Base-by-base conservation (phyloP, 768 basidiomycete genomes). In the Antrodiella citrinella region DNA sequence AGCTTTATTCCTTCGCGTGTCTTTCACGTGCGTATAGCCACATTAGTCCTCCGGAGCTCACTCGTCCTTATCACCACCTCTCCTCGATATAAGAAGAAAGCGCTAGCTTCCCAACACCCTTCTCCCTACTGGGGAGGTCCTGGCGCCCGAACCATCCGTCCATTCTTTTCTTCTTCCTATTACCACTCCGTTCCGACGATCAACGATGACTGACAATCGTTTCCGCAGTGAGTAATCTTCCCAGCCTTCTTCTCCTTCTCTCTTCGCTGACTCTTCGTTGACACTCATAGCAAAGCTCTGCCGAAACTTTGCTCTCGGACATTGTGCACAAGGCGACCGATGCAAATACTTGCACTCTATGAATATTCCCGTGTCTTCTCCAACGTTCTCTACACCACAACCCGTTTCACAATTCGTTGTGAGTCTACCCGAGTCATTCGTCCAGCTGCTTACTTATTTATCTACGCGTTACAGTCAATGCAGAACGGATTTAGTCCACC, bases 291-390 rank as follows among this genome's bases (percentile, higher is more conserved):
- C 66, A 4, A 71, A 66, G 58, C 54, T 66, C 40, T 72, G 70
- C 56, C 62, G 69, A 39, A 65, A 70, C 59, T 64, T 65, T 35
- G 53, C 60, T 40, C 62, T 52, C 26, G 71, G 72, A 26, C 53
- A 57, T 51, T 73, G 70, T 57, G 61, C 65, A 18, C 68, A 66
- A 51, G 72, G 68, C 51, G 55, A 60, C 19, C 61, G 59, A 26
- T 73, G 71, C 60, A 70, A 59, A 26, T 73, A 70, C 59, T 26
- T 71, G 26, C 70, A 73, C 51, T 64, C 62, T 11, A 51, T 39
- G 21, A 42, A 49, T 10, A 40, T 54, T 26, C 44, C 56, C 44
- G 56, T 50, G 13, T 50, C 58, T 1, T 26, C 41, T 18, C 12
- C 45, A 20, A 56, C 60, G 20, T 48, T 57, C 15, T 42, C 49